Conservation (phyloP, 345 rosid genomes). For the Gossypium turneri region DNA sequence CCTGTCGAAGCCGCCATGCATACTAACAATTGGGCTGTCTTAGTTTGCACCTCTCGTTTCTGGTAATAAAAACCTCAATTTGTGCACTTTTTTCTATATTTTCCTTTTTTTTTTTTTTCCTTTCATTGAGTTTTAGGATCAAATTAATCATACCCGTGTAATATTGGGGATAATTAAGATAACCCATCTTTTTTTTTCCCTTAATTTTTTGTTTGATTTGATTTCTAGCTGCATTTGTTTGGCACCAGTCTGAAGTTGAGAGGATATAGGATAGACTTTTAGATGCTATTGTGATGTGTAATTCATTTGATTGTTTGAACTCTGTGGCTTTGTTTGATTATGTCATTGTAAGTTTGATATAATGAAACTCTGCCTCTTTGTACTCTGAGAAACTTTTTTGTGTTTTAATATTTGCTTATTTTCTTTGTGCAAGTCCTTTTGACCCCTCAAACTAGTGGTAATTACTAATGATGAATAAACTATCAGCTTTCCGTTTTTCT, state of each 20-base stretch:
- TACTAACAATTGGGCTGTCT: constrained; percentile 97
- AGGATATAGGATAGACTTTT: not conserved
- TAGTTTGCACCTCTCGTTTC: constrained; percentile 98
- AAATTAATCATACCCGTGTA: constrained; percentile 2
- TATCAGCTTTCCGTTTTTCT: not conserved
- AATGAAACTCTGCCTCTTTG: not conserved
- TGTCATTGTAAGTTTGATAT: not conserved
- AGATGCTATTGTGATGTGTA: not conserved
- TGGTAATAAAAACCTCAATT: constrained; percentile 42
- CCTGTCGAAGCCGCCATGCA: constrained; percentile 65
- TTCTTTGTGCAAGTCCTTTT: not conserved
- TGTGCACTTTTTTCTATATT: not conserved
- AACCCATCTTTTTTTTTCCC: not conserved
- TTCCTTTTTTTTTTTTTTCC: not conserved
- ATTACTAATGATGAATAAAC: not conserved
- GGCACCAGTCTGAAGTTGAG: not conserved
- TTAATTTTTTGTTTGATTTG: not conserved
- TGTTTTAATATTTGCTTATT: not conserved
- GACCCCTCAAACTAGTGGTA: not conserved
- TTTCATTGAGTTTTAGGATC: constrained; percentile 5
- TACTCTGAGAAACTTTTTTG: not conserved
- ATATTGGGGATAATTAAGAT: not conserved
- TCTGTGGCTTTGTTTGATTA: not conserved
- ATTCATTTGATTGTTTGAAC: constrained; percentile 1
- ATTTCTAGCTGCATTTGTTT: not conserved